phyloP scores from a whole-genome alignment of 2,329 filamentous ascomycete genomes.

The Trichoderma brevicompactum region DNA sequence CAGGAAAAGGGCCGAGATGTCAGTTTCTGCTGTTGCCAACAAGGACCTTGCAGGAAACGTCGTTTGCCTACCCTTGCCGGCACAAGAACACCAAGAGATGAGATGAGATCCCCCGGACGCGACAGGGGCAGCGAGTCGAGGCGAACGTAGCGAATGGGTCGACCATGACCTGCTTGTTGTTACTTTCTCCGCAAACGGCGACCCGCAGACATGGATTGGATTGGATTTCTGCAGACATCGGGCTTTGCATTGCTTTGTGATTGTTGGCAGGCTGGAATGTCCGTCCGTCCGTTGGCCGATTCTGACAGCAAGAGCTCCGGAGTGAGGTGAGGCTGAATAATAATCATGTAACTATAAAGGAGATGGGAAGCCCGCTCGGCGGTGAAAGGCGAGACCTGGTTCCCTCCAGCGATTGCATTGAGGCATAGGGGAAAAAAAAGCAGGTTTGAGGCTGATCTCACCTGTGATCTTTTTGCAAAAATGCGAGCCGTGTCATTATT shows the following conservation, averaged over 20 bases:
- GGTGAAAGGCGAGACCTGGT: not conserved
- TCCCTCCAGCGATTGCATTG: slow-evolving; percentile 3
- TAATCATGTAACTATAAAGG: slow-evolving; percentile 6
- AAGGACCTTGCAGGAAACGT: not conserved
- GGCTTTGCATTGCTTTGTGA: not conserved
- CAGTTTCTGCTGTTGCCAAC: not conserved
- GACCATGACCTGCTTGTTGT: slow-evolving; percentile 9
- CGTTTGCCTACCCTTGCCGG: not conserved
- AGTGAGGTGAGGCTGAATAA: not conserved
- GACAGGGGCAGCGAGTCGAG: not conserved
- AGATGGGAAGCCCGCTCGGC: not conserved
- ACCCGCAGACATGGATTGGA: slow-evolving; percentile 24
- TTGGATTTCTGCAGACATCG: not conserved
- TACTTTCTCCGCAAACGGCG: slow-evolving; percentile 17
- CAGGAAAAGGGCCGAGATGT: slow-evolving; percentile 26
- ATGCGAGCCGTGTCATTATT: slow-evolving; percentile 21
- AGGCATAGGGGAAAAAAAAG: not conserved
- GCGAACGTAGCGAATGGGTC: slow-evolving; percentile 9
- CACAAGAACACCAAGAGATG: not conserved
- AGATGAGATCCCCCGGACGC: slow-evolving; percentile 18
- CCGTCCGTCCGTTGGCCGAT: slow-evolving; percentile 11
- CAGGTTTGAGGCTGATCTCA: not conserved
- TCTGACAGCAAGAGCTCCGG: not conserved
- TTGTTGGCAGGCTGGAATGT: not conserved
- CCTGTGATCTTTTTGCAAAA: slow-evolving; percentile 1